Evolutionary conservation across 441 rosid genomes (phyloP).

Genomic region (Populus hybrid): DNA sequence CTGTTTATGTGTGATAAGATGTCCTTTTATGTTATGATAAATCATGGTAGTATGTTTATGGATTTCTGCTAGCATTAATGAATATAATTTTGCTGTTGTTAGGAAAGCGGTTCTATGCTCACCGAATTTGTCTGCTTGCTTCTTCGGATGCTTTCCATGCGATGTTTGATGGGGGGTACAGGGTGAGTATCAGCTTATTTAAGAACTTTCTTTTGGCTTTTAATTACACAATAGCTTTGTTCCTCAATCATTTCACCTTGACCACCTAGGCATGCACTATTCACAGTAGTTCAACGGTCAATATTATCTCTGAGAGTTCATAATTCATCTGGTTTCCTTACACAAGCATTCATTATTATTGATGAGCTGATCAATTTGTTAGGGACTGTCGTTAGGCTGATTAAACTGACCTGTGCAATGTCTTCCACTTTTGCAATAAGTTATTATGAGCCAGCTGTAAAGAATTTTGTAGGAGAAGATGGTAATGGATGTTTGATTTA

Average conservation of each 20-base stretch:
- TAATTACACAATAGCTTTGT: not conserved
- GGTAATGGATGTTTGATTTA: not conserved
- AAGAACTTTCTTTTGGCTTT: not conserved
- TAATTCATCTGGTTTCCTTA: not conserved
- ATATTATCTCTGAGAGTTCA: not conserved
- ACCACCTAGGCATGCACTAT: not conserved
- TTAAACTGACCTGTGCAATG: not conserved
- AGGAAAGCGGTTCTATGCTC: conserved; percentile 90
- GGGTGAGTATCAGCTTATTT: conserved; percentile 46
- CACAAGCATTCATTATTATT: not conserved
- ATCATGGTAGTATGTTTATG: not conserved
- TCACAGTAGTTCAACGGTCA: not conserved
- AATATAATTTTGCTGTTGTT: conserved; percentile 19
- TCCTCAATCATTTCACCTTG: not conserved
- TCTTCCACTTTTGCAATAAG: not conserved
- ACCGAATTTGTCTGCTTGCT: conserved; percentile 94
- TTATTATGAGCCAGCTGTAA: not conserved
- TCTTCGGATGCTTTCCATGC: conserved; percentile 98
- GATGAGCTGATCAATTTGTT: not conserved
- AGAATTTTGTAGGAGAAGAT: not conserved
- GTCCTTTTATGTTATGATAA: conserved; percentile 8
- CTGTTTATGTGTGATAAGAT: not conserved
- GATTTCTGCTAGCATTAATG: not conserved
- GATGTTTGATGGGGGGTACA: conserved; percentile 98
- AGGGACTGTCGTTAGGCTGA: not conserved